Percentiles rank a stretch among this genome's conserved stretches.
These are phyloP conservation scores for Corylus avellana DNA, from an alignment of 306 rosid genomes.

Conservation along the genomic window DNA sequence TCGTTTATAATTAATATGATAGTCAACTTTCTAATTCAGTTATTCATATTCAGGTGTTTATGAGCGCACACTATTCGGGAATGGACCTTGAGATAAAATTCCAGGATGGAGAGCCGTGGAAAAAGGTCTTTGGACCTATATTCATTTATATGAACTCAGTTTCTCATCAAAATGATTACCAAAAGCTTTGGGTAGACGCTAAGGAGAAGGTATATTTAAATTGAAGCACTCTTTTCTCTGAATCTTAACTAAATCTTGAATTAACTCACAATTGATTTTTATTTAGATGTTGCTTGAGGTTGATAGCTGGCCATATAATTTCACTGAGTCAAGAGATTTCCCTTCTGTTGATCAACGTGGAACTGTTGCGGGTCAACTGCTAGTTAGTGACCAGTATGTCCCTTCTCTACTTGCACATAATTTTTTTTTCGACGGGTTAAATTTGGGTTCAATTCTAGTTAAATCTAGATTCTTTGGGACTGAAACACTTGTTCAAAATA, in stretches of 20 bases:
- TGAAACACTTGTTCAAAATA: too few species aligned
- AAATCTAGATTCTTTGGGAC: too few species aligned
- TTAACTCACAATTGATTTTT: neutral
- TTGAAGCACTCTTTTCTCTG: neutral
- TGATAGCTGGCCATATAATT: constrained; percentile 70
- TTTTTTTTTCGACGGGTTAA: too few species aligned
- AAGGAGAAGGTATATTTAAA: constrained; percentile 42
- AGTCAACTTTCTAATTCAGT: neutral
- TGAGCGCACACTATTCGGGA: constrained; percentile 74
- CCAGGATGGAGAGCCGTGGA: constrained; percentile 59
- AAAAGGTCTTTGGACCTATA: constrained; percentile 77
- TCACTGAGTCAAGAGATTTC: constrained; percentile 58
- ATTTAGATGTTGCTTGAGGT: constrained; percentile 52
- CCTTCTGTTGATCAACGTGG: constrained; percentile 56
- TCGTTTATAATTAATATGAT: neutral
- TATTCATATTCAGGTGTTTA: constrained; percentile 56
- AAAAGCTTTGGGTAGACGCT: constrained; percentile 66
- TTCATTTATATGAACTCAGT: constrained; percentile 60
- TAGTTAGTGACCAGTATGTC: constrained; percentile 54
- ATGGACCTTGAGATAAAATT: constrained; percentile 32
- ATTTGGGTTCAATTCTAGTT: too few species aligned
- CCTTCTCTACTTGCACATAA: too few species aligned
- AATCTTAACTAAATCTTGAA: neutral
- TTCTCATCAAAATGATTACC: neutral
- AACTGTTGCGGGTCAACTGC: constrained; percentile 43